These are phyloP conservation scores for Auricularia sp. DNA, from an alignment of 768 basidiomycete species.

Conservation along the genomic window DNA sequence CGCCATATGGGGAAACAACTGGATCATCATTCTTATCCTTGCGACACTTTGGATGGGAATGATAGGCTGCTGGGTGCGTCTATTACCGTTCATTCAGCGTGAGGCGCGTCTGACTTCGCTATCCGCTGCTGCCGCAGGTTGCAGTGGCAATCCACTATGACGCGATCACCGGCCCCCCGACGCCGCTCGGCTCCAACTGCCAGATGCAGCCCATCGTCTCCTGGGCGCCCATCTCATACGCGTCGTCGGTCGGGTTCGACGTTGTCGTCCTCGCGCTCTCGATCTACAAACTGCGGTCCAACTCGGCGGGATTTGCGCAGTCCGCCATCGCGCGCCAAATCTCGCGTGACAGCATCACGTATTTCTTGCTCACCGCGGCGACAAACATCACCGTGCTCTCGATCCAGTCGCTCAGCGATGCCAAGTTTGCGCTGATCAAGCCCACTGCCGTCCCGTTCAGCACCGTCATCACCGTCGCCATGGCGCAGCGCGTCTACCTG, in stretches of 20 bases:
- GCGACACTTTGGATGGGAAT: slow-evolving; percentile 18
- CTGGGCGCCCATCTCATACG: slow-evolving; percentile 27
- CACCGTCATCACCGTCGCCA: slow-evolving; percentile 24
- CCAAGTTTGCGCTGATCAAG: slow-evolving; percentile 18
- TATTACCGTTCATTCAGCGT: not conserved
- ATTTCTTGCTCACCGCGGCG: slow-evolving; percentile 15
- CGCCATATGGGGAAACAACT: slow-evolving; percentile 24
- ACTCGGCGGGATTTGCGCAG: not conserved
- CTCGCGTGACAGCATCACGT: not conserved
- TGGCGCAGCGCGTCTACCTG: slow-evolving; percentile 23
- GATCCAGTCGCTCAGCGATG: slow-evolving; percentile 17
- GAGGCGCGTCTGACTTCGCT: not conserved
- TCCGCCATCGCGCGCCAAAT: not conserved
- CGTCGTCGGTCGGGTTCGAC: slow-evolving; percentile 23
- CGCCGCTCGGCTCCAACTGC: slow-evolving; percentile 26
- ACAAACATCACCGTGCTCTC: slow-evolving; percentile 20
- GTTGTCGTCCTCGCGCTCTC: slow-evolving; percentile 19
- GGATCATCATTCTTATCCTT: slow-evolving; percentile 16
- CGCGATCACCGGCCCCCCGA: slow-evolving; percentile 15
- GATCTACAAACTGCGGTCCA: slow-evolving; percentile 12
- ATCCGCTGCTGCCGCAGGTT: slow-evolving; percentile 12
- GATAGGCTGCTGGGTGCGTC: slow-evolving; percentile 23
- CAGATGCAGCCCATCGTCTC: slow-evolving; percentile 20
- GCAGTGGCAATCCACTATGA: slow-evolving; percentile 23
- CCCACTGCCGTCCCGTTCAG: slow-evolving; percentile 21